These are phyloP conservation scores for Trichoderma arundinaceum DNA, from an alignment of 2,329 filamentous ascomycete genomes.

Conservation along the genomic window DNA sequence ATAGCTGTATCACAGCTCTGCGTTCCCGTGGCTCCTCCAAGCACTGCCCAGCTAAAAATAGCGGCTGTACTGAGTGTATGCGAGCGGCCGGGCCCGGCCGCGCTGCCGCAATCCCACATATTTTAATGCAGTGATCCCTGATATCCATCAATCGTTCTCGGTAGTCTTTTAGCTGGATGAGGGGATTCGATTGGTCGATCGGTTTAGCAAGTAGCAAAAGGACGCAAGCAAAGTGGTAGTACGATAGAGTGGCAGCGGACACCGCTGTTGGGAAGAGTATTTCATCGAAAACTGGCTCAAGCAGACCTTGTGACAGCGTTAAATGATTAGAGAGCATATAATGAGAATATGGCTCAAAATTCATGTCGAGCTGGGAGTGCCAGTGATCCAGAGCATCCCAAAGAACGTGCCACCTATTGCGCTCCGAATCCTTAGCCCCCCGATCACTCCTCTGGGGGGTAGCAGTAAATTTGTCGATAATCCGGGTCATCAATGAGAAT, in stretches of 20 bases:
- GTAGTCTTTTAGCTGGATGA: not conserved
- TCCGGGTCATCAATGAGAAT: not conserved
- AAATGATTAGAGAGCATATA: constrained; percentile 18
- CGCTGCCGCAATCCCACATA: constrained; percentile 11
- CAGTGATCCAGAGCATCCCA: constrained; percentile 9
- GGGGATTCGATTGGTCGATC: constrained; percentile 19
- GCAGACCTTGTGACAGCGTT: constrained; percentile 8
- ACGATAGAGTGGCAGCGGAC: constrained; percentile 16
- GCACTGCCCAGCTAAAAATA: constrained; percentile 16
- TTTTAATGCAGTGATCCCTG: constrained; percentile 5
- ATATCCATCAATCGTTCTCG: constrained; percentile 14
- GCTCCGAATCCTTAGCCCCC: not conserved
- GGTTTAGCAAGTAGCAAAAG: constrained; percentile 15
- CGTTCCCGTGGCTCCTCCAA: constrained; percentile 12
- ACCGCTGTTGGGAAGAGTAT: constrained; percentile 8
- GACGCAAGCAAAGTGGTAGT: constrained; percentile 13
- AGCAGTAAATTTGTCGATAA: constrained; percentile 8
- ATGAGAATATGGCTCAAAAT: constrained; percentile 16
- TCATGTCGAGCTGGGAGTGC: not conserved
- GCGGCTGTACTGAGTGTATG: constrained; percentile 11
- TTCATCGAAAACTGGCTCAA: constrained; percentile 13
- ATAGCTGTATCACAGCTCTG: constrained; percentile 5
- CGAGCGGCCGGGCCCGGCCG: not conserved
- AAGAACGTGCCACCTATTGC: not conserved
- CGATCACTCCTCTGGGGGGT: not conserved